Evolutionary conservation across 2,329 filamentous ascomycete species (phyloP), one percentile per base, ranked within the genome.

Genomic region (Exophiala oligosperma): DNA sequence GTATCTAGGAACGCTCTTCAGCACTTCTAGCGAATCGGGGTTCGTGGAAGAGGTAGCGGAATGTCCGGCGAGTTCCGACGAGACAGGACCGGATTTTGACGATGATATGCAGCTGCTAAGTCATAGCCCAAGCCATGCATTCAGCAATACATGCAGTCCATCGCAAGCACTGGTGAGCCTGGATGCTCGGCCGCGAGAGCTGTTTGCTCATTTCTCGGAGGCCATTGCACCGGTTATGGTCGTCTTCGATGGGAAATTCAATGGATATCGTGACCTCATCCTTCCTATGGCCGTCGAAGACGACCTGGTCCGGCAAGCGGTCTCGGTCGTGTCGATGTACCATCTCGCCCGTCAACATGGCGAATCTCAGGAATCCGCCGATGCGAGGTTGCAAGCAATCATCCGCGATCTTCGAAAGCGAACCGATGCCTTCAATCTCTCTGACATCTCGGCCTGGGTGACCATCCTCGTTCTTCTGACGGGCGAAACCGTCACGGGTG

Each of bases 221-320:
- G 32, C 32, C 12, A 64, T 71, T 21, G 69, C 69, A 1, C 67
- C 69, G 2, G 66, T 69, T 17, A 70, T 70, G 69, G 67, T 69
- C 4, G 60, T 69, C 2, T 57, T 71, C 4, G 69, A 71, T 41
- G 56, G 63, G 44, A 47, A 66, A 26, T 64, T 63, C 9, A 71
- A 71, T 59, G 69, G 69, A 14, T 71, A 68, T 50, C 68, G 69
- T 12, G 60, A 69, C 47, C 49, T 71, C 2, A 57, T 71, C 7
- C 61, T 71, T 5, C 69, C 69, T 1, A 50, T 71, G 17, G 69
- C 69, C 5, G 64, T 60, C 23, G 52, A 64, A 28, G 64, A 70
- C 54, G 52, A 61, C 4, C 51, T 71, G 4, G 57, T 71, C 7
- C 60, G 62, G 47, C 49, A 54, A 7, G 68, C 68, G 4, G 62